Conservation (phyloP, 306 rosid species). For the Alnus glutinosa region DNA sequence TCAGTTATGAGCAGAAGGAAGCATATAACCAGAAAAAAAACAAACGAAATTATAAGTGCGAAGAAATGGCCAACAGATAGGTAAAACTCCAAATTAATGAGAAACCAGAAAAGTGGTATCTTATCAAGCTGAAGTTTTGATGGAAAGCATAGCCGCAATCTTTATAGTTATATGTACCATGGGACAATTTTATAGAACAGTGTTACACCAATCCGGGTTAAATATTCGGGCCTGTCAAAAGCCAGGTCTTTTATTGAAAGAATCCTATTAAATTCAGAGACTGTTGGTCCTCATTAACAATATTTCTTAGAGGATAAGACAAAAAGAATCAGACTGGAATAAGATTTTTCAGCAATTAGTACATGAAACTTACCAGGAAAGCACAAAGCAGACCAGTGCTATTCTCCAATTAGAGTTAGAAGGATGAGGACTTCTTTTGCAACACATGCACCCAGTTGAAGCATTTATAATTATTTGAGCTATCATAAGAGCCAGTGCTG, state of each 20-base stretch:
- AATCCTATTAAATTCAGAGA: neutral
- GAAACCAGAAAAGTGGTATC: too few species aligned
- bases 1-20: neutral
- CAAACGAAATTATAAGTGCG: neutral
- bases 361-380: conserved; percentile 68
- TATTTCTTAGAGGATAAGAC: conserved; percentile 4
- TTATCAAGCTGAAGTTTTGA: too few species aligned
- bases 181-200: neutral
- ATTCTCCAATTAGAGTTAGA: conserved; percentile 60
- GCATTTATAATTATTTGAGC: conserved; percentile 64
- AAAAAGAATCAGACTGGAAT: conserved; percentile 10
- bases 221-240: neutral
- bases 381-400: conserved; percentile 64
- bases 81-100: too few species aligned
- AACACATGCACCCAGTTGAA: conserved; percentile 81
- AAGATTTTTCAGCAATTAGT: neutral
- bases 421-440: conserved; percentile 51
- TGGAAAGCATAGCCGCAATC: too few species aligned
- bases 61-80: neutral
- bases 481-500: conserved; percentile 69
- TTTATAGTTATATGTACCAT: neutral
- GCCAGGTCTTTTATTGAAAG: conserved; percentile 7
- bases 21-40: neutral
- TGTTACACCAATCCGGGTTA: neutral
- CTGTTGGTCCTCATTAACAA: neutral